Evolutionary conservation across 305 asterid genomes (phyloP).

Genomic region (Nicotiana rustica): DNA sequence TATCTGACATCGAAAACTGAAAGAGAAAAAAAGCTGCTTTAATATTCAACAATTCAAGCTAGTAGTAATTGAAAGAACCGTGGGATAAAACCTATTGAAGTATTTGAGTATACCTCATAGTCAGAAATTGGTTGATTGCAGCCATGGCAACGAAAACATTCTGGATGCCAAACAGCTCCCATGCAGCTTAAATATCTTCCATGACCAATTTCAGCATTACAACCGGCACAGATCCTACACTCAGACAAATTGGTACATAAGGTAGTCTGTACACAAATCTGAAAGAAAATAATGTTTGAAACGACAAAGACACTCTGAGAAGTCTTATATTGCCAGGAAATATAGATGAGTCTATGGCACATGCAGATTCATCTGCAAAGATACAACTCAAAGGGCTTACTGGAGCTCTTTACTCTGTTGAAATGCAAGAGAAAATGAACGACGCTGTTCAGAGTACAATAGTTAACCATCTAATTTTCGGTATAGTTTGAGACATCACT

Average conservation of each 20-base stretch:
- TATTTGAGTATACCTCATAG: conserved; percentile 67
- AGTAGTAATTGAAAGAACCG: not conserved
- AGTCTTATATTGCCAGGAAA: not conserved
- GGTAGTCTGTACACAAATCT: not conserved
- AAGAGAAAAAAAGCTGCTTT: conserved; percentile 4
- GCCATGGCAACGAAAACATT: conserved; percentile 82
- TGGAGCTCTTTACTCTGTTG: not conserved
- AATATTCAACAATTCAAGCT: conserved; percentile 35
- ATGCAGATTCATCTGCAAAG: not conserved
- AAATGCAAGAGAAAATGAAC: not conserved
- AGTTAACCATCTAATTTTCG: not conserved
- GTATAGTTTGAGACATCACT: not conserved
- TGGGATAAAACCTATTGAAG: conserved; percentile 22
- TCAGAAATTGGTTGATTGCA: conserved; percentile 91
- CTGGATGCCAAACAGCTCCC: conserved; percentile 99
- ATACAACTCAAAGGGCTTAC: not conserved
- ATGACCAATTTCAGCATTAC: conserved; percentile 84
- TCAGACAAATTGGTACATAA: not conserved
- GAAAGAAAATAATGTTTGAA: conserved; percentile 11
- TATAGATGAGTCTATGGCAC: not conserved
- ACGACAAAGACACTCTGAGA: not conserved
- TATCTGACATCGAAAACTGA: conserved; percentile 91
- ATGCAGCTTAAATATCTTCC: conserved; percentile 91
- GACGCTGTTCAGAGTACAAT: not conserved
- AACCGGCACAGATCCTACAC: conserved; percentile 88